Evolutionary conservation across 306 rosid species (phyloP), one percentile per base, ranked within the genome.

Genomic region (Medicago ruthenica): DNA sequence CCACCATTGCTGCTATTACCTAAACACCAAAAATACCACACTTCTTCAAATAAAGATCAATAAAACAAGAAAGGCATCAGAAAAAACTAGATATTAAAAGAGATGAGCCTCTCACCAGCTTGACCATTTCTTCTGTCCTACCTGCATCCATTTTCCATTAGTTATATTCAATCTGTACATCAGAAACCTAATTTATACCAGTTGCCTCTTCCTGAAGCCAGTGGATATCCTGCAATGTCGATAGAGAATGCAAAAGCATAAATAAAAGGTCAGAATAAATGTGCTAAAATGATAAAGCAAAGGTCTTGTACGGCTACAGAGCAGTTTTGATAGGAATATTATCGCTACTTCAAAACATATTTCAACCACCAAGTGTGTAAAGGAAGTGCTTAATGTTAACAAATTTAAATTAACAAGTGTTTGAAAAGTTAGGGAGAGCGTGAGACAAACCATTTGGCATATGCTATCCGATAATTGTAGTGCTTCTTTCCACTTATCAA

Each of bases 391-490:
- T 15, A 66, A 45, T 22, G 44, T 61, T 68, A 53, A 62, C 47
- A 78, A 9, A 70, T 58, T 39, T 53, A 54, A 55, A 45, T 31
- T 42, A 76, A 44, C 37, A 34, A 34, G 51, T 45, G 13, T 54
- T 55, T 48, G 48, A 13, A 42, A 67, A 69, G 57, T 22, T 44
- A 73, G 74, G 80, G 75, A 76, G 81, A 40, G 74, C 47, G 74
- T 67, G 53, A 88, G 51, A 88, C 97, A 51, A 80, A 92, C 97
- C 97, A 88, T 92, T 76, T 87, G 91, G 70, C 92, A 90, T 86
- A 92, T 53, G 85, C 90, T 85, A 76, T 92, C 89, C 3, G 85
- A 80, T 69, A 92, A 78, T 74, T 90, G 89, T 42, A 92, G 86
- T 70, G 97, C 97, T 69, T 92, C 92, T 80, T 87, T 86, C 96